Base-by-base conservation (phyloP, 2,329 filamentous ascomycete genomes). In the Coleophoma crateriformis region DNA sequence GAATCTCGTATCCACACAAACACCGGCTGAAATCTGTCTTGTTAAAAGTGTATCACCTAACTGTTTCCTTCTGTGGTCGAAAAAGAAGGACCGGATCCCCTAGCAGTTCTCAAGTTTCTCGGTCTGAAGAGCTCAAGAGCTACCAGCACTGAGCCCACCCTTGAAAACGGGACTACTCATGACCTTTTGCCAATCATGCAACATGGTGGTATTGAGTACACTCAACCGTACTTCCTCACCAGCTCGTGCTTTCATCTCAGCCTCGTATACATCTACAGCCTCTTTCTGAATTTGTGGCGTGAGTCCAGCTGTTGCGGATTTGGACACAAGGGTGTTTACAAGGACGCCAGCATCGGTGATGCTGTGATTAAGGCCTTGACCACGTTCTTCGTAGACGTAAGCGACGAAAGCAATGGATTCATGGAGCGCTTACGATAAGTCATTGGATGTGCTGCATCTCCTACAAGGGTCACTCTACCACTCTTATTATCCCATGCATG, bases 361-460 rank as follows among this genome's bases (percentile, higher is more conserved):
- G 3, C 68, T 67, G 50, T 75, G 72, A 52, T 76, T 76, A n/a
- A 76, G 64, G 0, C 72, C 73, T 57, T 77, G 72, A 0, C 72
- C 73, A 19, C 73, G 67, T 56, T 76, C 78, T 82, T 52, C 45
- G 27, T 7, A 27, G 27, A 27, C 27, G 27, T 27, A 27, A 27
- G 27, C 27, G 27, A 27, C 8, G 27, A 10, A 27, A 27, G 27
- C 8, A 27, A 7, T 27, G 27, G 6, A 4, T 2, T 7, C 2
- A 27, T 27, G 27, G 27, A 10, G 27, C 27, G 58, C 64, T 51
- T 54, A 66, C 64, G 64, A 49, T 60, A 66, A 33, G 64, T 64
- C 66, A 67, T 67, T 20, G 62, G 59, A 50, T 68, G 65, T n/a
- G 63, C 64, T 14, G 64, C 64, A 55, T 68, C 64, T 4, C 65